Conservation (phyloP, 768 basidiomycete genomes). For the Mycena belliarum region DNA sequence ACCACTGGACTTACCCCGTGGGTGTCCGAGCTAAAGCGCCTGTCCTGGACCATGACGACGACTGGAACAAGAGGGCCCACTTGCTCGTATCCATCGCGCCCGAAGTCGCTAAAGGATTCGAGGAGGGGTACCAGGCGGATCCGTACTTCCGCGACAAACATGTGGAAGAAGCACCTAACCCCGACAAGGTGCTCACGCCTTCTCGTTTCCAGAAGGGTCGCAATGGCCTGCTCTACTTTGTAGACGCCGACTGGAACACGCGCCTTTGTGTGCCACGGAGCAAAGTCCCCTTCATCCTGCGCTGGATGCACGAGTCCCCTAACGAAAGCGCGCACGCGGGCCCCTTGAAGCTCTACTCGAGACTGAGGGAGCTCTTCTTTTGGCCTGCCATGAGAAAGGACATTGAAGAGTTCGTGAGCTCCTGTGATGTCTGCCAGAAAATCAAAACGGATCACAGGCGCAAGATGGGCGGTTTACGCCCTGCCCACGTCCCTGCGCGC, state of each 20-base stretch:
- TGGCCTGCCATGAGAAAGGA: too few species aligned
- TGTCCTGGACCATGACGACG: background rate
- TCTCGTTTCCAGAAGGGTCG: background rate
- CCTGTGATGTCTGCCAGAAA: too few species aligned
- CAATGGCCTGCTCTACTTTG: slow-evolving; percentile 10
- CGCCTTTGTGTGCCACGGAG: slow-evolving; percentile 7
- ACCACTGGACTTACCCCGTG: background rate
- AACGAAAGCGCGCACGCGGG: background rate
- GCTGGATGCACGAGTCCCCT: background rate
- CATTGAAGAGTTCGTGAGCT: too few species aligned
- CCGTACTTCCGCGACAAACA: background rate
- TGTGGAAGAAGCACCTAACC: background rate
- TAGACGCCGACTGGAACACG: slow-evolving; percentile 3
- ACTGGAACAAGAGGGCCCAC: background rate
- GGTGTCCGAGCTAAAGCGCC: background rate
- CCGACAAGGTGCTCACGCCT: background rate
- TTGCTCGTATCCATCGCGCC: background rate
- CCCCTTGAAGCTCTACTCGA: too few species aligned
- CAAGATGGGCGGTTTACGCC: too few species aligned
- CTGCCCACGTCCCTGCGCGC: too few species aligned
- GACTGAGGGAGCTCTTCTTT: too few species aligned
- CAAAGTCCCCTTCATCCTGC: slow-evolving; percentile 11
- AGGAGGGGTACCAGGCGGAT: background rate
- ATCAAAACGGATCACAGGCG: too few species aligned
- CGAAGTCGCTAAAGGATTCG: background rate